Base-by-base conservation (phyloP, 2,329 filamentous ascomycete species). In the Domatiomyces catenatus region DNA sequence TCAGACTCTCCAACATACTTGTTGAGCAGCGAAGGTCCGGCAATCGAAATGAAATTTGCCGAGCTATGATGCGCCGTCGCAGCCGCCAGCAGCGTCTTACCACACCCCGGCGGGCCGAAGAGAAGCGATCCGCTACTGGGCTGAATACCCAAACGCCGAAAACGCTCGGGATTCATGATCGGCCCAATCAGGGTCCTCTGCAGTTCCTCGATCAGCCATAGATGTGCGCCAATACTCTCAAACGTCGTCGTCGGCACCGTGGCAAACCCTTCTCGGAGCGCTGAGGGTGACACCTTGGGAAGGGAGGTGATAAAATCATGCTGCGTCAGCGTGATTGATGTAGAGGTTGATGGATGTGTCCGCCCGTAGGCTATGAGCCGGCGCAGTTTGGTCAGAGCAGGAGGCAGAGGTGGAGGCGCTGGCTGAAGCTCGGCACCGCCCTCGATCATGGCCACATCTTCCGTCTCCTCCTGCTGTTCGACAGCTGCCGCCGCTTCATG, bases 1-100 rank as follows among this genome's bases (percentile, higher is more conserved):
- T 98, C 92, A 5, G 86, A 93, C 67, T 98, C 92, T 58, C 92
- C 92, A 8, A 98, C 89, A 64, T 90, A 98, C 68, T 96, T 98
- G 73, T 96, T 96, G 45, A 98, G 76, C 8, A 98, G 74, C 65
- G 98, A 92, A 0, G 92, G 92, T 0, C 92, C 92, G 67, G 95
- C 95, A 68, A 98, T 87, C 48, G 87, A 88, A 67, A 98, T 98
- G 71, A 98, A 98, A 67, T 94, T 96, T 46, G 92, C 92, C 65
- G 90, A 87, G 6, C 85, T 89, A 64, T 94, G 88, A 65, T 94
- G 94, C 50, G 92, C 92, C 3, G 95, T 88, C 2, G 92, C 92
- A 69, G 96, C 95, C 17, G 92, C 92, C 1, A 98, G 80, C 1
- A 98, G 76, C 0, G 92, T 98, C 67, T 98, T 98, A 60, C 92